Evolutionary conservation across 1,284 basidiomycete species (phyloP), one percentile per base, ranked within the genome.

Genomic region (Gomphus bonarii): DNA sequence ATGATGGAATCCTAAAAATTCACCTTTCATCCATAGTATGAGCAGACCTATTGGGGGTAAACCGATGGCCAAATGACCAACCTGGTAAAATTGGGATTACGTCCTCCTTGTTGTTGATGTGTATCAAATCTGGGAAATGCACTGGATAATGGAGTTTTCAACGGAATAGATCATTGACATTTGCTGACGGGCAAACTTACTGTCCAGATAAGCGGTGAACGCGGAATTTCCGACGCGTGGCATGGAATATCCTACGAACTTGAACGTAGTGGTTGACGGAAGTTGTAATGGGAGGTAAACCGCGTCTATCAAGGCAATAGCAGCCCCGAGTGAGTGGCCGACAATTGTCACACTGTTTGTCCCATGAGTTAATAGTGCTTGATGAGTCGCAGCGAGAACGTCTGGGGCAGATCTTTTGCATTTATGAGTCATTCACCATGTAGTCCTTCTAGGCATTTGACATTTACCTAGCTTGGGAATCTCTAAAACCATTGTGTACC

Each of bases 211-310:
- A 62, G 80, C 60, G 0, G 81, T 81, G 58, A 81, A 83, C 0
- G 69, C 77, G 61, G 77, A 73, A 63, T 85, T 85, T 9, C 83
- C 84, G 55, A 80, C 82, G 42, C 84, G 74, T 18, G 84, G 84
- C 66, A 82, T 71, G 22, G 79, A 80, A 60, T 78, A 82, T 0
- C 69, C 67, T 42, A 80, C 66, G 8, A 65, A 65, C 31, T 63
- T 62, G 61, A 75, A 64, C 1, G 61, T 57, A 5, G 66, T 70
- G 30, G 61, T 62, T 0, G 65, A 42, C 3, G 74, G 70, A 4
- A 76, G 65, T 28, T 70, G 64, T 9, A 70, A 58, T 1, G 64
- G 66, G 16, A 77, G 68, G 61, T 68, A 76, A 18, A 74, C 65
- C 0, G 70, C 65, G 47, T 77, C 73, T 3, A 85, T 68, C 1